A percentile compares a stretch with the other conserved stretches of the same genome.
phyloP scores from a whole-genome alignment of 139 green algal species.

The Ettlia oleoabundans region DNA sequence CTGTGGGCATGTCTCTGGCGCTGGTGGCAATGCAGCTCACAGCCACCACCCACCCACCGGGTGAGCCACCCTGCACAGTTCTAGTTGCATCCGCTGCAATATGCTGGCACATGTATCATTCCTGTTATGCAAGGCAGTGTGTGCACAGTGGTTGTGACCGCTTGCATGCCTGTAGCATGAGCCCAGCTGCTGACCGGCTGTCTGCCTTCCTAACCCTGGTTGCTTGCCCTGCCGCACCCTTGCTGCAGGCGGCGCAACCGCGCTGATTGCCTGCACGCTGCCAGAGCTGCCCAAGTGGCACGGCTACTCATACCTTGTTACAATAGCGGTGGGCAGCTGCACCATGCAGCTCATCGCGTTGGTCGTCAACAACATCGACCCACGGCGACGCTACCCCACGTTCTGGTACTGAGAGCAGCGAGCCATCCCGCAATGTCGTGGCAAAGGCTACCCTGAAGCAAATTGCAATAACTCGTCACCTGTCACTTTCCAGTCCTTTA shows the following conservation, averaged over 20 bases:
- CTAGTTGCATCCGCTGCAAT: too few relatives aligned
- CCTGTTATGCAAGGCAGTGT: too few relatives aligned
- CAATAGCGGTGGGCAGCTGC: conserved; percentile 17
- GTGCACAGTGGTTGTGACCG: too few relatives aligned
- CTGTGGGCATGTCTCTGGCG: conserved; percentile 37
- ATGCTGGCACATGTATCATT: too few relatives aligned
- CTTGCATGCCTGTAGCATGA: too few relatives aligned
- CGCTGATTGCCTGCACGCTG: conserved; percentile 32
- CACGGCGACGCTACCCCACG: conserved; percentile 35
- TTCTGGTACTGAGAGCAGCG: conserved; percentile 22
- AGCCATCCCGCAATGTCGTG: too few relatives aligned
- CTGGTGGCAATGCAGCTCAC: conserved; percentile 43
- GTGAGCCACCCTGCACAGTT: too few relatives aligned
- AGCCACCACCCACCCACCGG: conserved; percentile 42
- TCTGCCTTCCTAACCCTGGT: background rate
- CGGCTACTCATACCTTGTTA: conserved; percentile 45
- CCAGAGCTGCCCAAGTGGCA: conserved; percentile 30
- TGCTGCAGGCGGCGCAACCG: conserved; percentile 42
- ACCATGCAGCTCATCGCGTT: conserved; percentile 37
- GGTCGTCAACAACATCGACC: conserved; percentile 43
- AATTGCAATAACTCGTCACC: too few relatives aligned
- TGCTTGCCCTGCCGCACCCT: background rate
- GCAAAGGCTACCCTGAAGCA: too few relatives aligned
- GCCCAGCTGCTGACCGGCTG: background rate
- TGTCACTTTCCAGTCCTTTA: too few relatives aligned